These are phyloP conservation scores for Candida suzukii DNA, from an alignment of 805 yeast genomes.

Conservation along the genomic window DNA sequence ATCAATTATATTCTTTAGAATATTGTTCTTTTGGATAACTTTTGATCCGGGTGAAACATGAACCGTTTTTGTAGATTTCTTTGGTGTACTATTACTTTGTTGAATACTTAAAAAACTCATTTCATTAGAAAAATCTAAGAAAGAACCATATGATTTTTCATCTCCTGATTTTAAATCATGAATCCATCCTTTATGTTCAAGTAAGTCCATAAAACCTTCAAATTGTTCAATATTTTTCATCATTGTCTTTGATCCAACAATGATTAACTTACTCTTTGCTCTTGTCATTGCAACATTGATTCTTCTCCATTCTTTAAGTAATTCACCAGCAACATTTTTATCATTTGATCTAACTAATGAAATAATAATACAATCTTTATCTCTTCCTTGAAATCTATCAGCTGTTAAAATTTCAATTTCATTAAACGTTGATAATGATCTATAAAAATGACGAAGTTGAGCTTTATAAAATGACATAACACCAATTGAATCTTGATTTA, in stretches of 20 bases:
- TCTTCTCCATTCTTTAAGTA: slow-evolving; percentile 84
- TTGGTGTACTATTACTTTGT: not conserved
- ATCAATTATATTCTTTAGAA: not conserved
- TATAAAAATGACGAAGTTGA: slow-evolving; percentile 51
- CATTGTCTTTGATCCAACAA: slow-evolving; percentile 73
- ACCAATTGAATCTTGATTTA: slow-evolving; percentile 57
- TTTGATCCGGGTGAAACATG: not conserved
- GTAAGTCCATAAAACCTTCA: slow-evolving; percentile 51
- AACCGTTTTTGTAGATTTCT: not conserved
- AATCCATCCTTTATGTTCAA: slow-evolving; percentile 57
- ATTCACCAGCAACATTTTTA: slow-evolving; percentile 60
- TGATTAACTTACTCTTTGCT: slow-evolving; percentile 74
- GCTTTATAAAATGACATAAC: slow-evolving; percentile 86
- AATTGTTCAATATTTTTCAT: slow-evolving; percentile 44
- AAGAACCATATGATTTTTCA: not conserved
- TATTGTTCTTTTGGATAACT: not conserved
- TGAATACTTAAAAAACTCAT: not conserved
- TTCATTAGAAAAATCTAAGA: not conserved
- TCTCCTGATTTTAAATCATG: slow-evolving; percentile 24
- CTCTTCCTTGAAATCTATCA: slow-evolving; percentile 94
- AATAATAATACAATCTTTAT: slow-evolving; percentile 83
- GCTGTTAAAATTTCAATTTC: slow-evolving; percentile 82
- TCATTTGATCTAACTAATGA: slow-evolving; percentile 83
- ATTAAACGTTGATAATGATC: slow-evolving; percentile 20
- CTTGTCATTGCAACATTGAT: slow-evolving; percentile 93